phyloP scores from a whole-genome alignment of 345 rosid species.

The Linum trigynum region DNA sequence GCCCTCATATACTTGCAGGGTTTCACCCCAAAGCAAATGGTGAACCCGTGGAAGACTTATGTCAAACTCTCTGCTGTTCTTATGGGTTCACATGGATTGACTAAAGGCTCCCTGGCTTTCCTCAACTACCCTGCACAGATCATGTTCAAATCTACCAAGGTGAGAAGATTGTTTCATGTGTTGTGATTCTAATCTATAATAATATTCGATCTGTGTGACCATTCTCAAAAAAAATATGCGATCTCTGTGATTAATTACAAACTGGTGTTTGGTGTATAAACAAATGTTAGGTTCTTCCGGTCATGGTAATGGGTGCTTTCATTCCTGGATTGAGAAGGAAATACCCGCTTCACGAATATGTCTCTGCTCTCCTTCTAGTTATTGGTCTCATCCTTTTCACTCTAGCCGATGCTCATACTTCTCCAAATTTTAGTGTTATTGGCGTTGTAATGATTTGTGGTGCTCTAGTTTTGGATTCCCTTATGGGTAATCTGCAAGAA shows the following conservation, averaged over 20 bases:
- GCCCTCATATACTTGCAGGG: slow-evolving; percentile 82
- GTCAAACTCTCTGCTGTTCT: slow-evolving; percentile 95
- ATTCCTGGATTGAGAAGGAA: slow-evolving; percentile 86
- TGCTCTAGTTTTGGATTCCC: slow-evolving; percentile 79
- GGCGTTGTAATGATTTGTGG: slow-evolving; percentile 88
- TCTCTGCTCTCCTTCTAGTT: slow-evolving; percentile 73
- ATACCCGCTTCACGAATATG: slow-evolving; percentile 69
- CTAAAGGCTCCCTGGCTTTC: slow-evolving; percentile 91
- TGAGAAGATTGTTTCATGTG: slow-evolving; percentile 11
- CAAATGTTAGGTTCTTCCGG: slow-evolving; percentile 66
- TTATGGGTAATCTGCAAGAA: slow-evolving; percentile 83
- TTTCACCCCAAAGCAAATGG: slow-evolving; percentile 78
- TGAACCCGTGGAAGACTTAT: slow-evolving; percentile 93
- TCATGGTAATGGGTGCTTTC: slow-evolving; percentile 96
- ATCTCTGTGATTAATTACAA: too few species aligned
- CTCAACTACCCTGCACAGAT: slow-evolving; percentile 92
- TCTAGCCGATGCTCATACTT: slow-evolving; percentile 84
- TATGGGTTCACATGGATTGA: slow-evolving; percentile 93
- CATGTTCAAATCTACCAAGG: slow-evolving; percentile 99
- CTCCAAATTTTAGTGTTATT: slow-evolving; percentile 75
- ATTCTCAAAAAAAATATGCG: too few species aligned
- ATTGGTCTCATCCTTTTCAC: slow-evolving; percentile 86
- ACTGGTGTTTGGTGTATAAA: too few species aligned
- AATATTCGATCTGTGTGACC: not conserved
- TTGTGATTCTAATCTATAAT: not conserved